phyloP scores from a whole-genome alignment of 768 basidiomycete species.

The Suillus placidus region DNA sequence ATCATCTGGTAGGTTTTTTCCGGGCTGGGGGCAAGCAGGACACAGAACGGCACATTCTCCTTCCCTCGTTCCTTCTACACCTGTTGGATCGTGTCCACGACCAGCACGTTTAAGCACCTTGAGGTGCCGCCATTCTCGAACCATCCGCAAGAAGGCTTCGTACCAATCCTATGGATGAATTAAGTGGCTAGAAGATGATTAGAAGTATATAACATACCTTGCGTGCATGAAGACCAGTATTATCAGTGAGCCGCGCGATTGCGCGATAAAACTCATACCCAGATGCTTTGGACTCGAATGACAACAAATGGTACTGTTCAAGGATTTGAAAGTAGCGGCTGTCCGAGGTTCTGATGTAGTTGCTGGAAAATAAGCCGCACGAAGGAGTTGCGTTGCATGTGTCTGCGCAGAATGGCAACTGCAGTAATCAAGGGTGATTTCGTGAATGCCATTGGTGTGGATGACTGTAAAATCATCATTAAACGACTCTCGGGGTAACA shows the following conservation, averaged over 20 bases:
- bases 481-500: constrained; percentile 1
- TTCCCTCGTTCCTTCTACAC: background rate
- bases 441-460: constrained; percentile 28
- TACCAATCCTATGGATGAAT: background rate
- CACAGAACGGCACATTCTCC: constrained; percentile 7
- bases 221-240: constrained; percentile 13
- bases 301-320: constrained; percentile 28
- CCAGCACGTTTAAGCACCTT: background rate
- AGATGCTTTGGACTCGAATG: constrained; percentile 32
- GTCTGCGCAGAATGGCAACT: constrained; percentile 11
- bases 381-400: constrained; percentile 16
- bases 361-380: constrained; percentile 15
- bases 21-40: constrained; percentile 10
- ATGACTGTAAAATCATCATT: constrained; percentile 23
- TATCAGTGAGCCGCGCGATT: constrained; percentile 14
- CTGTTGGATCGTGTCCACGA: background rate
- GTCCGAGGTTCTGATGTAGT: background rate
- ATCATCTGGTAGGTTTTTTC: constrained; percentile 14
- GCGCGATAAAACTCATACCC: constrained; percentile 31
- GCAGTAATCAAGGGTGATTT: constrained; percentile 19
- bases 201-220: constrained; percentile 14
- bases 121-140: background rate
- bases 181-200: background rate
- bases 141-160: constrained; percentile 2
- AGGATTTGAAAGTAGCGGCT: constrained; percentile 19